Evolutionary conservation across 768 basidiomycete species (phyloP).

Genomic region (Leccinum disarticulatum): DNA sequence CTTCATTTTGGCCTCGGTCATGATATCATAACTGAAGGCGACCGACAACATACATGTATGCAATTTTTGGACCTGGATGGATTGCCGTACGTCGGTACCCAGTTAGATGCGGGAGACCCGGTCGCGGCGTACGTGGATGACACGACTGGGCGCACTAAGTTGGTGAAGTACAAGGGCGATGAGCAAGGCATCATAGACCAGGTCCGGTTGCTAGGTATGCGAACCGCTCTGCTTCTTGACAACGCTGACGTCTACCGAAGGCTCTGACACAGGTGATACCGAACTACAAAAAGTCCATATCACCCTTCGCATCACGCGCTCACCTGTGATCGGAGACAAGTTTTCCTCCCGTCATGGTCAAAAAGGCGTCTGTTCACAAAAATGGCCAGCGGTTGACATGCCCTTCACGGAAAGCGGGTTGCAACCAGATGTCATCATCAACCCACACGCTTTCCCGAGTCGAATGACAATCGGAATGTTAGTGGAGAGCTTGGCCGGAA

Average conservation of each 20-base stretch:
- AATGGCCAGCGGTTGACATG: constrained; percentile 98
- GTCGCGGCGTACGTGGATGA: constrained; percentile 89
- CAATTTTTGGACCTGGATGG: constrained; percentile 79
- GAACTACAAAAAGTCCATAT: constrained; percentile 93
- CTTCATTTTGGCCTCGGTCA: constrained; percentile 89
- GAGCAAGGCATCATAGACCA: constrained; percentile 87
- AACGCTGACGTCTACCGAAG: constrained; percentile 39
- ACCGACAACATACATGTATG: constrained; percentile 41
- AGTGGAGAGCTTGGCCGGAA: constrained; percentile 99
- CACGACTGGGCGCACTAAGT: constrained; percentile 73
- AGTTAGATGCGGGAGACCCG: constrained; percentile 70
- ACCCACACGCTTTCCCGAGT: constrained; percentile 98
- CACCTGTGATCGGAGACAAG: constrained; percentile 98
- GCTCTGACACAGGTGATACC: constrained; percentile 81
- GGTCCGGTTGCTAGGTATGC: constrained; percentile 83
- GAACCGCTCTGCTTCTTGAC: background rate
- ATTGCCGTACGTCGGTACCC: constrained; percentile 73
- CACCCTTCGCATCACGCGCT: constrained; percentile 88
- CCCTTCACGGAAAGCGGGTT: constrained; percentile 98
- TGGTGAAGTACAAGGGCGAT: constrained; percentile 96
- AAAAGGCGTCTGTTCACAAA: constrained; percentile 99
- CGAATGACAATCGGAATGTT: constrained; percentile 99
- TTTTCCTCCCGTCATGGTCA: constrained; percentile 99
- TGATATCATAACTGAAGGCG: constrained; percentile 61
- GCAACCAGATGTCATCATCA: constrained; percentile 99